phyloP scores from a whole-genome alignment of 2,329 filamentous ascomycete genomes.

The Monosporascus sp. region DNA sequence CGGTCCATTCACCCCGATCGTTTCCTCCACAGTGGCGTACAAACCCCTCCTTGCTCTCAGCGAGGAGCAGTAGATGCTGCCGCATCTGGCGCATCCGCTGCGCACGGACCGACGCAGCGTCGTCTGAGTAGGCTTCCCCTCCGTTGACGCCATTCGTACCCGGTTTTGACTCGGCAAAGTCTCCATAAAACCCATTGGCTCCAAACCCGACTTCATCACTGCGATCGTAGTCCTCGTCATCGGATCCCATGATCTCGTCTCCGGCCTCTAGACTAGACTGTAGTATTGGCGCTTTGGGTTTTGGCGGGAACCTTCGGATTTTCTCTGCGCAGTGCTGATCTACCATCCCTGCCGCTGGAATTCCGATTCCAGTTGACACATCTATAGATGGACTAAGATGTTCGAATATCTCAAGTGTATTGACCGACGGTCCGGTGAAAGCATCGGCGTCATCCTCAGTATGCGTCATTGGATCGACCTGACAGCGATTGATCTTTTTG shows the following conservation, averaged over 20 bases:
- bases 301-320: conserved; percentile 33
- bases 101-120: conserved; percentile 33
- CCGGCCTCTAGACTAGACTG: conserved; percentile 19
- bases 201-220: conserved; percentile 22
- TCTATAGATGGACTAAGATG: conserved; percentile 47
- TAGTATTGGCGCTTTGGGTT: conserved; percentile 17
- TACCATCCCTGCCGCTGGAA: conserved; percentile 34
- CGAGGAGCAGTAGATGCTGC: conserved; percentile 67
- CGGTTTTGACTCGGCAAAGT: conserved; percentile 4
- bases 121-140: conserved; percentile 38
- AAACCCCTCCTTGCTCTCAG: conserved; percentile 64
- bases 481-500: conserved; percentile 61
- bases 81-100: conserved; percentile 56
- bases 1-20: conserved; percentile 69
- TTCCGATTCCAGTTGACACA: conserved; percentile 53
- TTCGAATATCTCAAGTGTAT: conserved; percentile 51
- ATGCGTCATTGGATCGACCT: conserved; percentile 48
- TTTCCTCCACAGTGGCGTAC: conserved; percentile 59
- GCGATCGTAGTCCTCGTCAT: conserved; percentile 30
- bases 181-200: conserved; percentile 20
- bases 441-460: conserved; percentile 33
- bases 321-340: conserved; percentile 43
- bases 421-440: conserved; percentile 34
- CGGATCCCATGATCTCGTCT: conserved; percentile 24
- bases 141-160: conserved; percentile 21